These are phyloP conservation scores for Rhizopogon vesiculosus DNA, from an alignment of 768 basidiomycete genomes.

Conservation along the genomic window DNA sequence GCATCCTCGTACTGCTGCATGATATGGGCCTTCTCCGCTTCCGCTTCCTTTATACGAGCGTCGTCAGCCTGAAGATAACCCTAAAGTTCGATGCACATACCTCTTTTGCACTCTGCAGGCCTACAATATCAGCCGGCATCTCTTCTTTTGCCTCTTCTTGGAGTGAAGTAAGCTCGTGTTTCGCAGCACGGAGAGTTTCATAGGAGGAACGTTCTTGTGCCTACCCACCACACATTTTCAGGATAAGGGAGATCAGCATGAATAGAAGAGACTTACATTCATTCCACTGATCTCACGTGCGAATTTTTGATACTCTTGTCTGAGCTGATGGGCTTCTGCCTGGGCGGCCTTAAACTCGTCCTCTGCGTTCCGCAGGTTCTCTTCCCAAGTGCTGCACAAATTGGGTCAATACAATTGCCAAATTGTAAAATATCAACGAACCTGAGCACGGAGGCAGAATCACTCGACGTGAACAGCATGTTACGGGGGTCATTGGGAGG, in stretches of 20 bases:
- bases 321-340: conserved; percentile 22
- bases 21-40: conserved; percentile 45
- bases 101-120: conserved; percentile 48
- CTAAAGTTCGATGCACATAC: conserved; percentile 29
- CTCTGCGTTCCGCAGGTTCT: conserved; percentile 35
- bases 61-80: conserved; percentile 2
- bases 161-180: conserved; percentile 32
- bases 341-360: conserved; percentile 27
- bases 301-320: conserved; percentile 23
- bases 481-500: conserved; percentile 31
- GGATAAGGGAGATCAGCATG: not conserved
- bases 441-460: conserved; percentile 45
- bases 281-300: conserved; percentile 27
- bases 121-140: conserved; percentile 57
- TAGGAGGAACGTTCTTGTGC: conserved; percentile 13
- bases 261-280: conserved; percentile 23
- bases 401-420: not conserved
- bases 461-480: conserved; percentile 49
- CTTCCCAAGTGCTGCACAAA: conserved; percentile 40
- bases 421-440: conserved; percentile 20
- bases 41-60: conserved; percentile 40
- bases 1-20: conserved; percentile 47
- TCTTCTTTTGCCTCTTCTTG: conserved; percentile 67
- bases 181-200: conserved; percentile 28
- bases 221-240: conserved; percentile 7